These are phyloP conservation scores for Neophaeococcomyces mojaviensis DNA, from an alignment of 2,329 filamentous ascomycete species.

Conservation along the genomic window DNA sequence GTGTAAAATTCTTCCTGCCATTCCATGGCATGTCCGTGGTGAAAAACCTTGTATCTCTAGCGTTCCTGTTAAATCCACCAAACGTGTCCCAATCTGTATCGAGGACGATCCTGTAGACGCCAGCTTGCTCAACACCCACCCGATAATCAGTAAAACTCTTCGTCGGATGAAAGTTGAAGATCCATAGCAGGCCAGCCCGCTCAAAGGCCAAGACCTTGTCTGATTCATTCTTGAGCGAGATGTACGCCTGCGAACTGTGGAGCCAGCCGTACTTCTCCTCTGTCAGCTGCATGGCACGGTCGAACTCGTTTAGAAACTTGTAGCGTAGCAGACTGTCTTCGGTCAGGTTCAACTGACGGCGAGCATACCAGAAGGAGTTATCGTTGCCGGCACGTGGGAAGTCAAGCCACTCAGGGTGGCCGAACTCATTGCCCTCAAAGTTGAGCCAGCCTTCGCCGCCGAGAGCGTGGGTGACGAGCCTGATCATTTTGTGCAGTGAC, in stretches of 20 bases:
- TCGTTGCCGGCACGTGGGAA: conserved; percentile 89
- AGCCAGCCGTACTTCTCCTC: conserved; percentile 92
- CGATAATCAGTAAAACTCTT: conserved; percentile 87
- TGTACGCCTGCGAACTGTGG: conserved; percentile 73
- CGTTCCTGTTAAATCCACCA: conserved; percentile 71
- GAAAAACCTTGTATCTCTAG: conserved; percentile 78
- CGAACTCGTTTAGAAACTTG: conserved; percentile 86
- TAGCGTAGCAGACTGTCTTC: conserved; percentile 83
- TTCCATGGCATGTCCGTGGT: conserved; percentile 91
- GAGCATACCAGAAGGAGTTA: conserved; percentile 90
- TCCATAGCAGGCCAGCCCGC: conserved; percentile 77
- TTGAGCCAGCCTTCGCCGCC: conserved; percentile 97
- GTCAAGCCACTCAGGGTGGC: conserved; percentile 97
- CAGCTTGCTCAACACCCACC: conserved; percentile 74
- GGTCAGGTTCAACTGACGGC: conserved; percentile 85
- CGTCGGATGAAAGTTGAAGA: conserved; percentile 91
- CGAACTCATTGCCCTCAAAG: conserved; percentile 98
- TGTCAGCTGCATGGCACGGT: conserved; percentile 78
- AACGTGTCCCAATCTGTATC: conserved; percentile 71
- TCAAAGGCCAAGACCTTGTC: conserved; percentile 98
- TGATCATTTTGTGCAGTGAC: conserved; percentile 94
- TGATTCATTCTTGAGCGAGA: conserved; percentile 84
- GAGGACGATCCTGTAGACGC: conserved; percentile 80
- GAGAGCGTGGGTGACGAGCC: conserved; percentile 80
- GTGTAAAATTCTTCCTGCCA: conserved; percentile 76